Evolutionary conservation across 495 filamentous ascomycete genomes (phyloP).

Genomic region (Podospora tetraspora): DNA sequence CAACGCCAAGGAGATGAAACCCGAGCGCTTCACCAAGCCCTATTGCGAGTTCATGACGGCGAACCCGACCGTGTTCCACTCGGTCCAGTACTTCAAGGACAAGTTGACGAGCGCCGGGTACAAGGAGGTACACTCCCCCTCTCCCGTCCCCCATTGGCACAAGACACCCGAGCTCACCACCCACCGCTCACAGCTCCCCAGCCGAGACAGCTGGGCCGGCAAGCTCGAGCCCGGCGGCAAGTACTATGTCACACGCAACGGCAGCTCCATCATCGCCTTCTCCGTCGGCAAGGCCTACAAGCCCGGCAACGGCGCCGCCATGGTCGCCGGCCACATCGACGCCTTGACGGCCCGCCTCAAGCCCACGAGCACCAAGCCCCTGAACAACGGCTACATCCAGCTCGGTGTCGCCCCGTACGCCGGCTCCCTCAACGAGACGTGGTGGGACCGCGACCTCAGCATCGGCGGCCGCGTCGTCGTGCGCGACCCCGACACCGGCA

Average conservation of each 20-base stretch:
- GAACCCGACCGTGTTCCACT: slow-evolving; percentile 91
- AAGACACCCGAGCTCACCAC: not conserved
- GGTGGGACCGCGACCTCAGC: slow-evolving; percentile 92
- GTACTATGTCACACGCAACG: slow-evolving; percentile 84
- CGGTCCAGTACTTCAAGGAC: slow-evolving; percentile 67
- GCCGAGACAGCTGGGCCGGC: slow-evolving; percentile 71
- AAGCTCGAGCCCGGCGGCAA: slow-evolving; percentile 74
- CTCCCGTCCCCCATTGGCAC: not conserved
- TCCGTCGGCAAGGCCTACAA: slow-evolving; percentile 73
- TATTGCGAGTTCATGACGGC: slow-evolving; percentile 83
- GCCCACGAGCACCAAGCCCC: slow-evolving; percentile 76
- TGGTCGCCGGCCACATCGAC: slow-evolving; percentile 87
- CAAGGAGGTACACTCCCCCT: slow-evolving; percentile 42
- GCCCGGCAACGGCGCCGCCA: slow-evolving; percentile 75
- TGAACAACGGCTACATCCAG: slow-evolving; percentile 78
- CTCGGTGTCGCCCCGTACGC: slow-evolving; percentile 91
- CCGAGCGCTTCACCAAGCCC: slow-evolving; percentile 68
- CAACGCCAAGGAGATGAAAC: slow-evolving; percentile 35
- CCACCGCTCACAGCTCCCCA: slow-evolving; percentile 52
- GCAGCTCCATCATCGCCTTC: slow-evolving; percentile 83
- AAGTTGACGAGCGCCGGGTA: slow-evolving; percentile 68
- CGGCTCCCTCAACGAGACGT: slow-evolving; percentile 75
- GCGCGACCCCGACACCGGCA: slow-evolving; percentile 63
- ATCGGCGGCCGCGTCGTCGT: slow-evolving; percentile 86
- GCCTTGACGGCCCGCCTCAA: slow-evolving; percentile 84